These are phyloP conservation scores for Termitomyces sp. DNA, from an alignment of 768 basidiomycete genomes.

Conservation along the genomic window DNA sequence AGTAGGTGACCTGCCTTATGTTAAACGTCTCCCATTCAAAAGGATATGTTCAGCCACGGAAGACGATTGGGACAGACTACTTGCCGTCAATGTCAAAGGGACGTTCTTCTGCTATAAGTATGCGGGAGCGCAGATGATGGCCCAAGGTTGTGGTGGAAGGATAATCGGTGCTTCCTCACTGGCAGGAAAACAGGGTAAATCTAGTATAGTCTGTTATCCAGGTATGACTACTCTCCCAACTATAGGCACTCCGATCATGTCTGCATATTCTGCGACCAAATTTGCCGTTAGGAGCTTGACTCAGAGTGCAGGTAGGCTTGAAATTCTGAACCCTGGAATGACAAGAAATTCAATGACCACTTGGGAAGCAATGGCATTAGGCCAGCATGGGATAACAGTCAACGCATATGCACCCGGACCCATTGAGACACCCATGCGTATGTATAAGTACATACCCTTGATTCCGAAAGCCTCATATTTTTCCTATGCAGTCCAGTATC, in stretches of 20 bases:
- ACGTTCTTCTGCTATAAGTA: conserved; percentile 59
- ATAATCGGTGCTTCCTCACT: conserved; percentile 43
- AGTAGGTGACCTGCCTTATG: conserved; percentile 5
- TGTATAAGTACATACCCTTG: neutral
- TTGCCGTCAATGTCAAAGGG: conserved; percentile 51
- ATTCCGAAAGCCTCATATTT: neutral
- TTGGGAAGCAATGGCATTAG: conserved; percentile 29
- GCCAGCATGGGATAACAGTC: conserved; percentile 31
- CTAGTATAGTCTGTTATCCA: neutral
- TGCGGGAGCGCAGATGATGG: conserved; percentile 56
- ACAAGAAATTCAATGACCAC: neutral
- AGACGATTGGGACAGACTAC: conserved; percentile 33
- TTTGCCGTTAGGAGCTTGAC: conserved; percentile 36
- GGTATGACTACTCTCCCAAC: neutral
- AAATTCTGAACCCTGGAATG: too few species aligned
- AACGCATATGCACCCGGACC: conserved; percentile 35
- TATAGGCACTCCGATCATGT: neutral
- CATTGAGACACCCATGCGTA: conserved; percentile 14
- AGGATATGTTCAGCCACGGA: conserved; percentile 20
- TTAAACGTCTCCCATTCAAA: neutral
- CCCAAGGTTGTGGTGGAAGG: conserved; percentile 43
- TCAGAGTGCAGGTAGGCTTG: conserved; percentile 28
- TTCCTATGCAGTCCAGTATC: neutral
- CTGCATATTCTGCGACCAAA: conserved; percentile 29
- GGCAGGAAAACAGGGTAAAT: conserved; percentile 22